These are phyloP conservation scores for Candida sp. DNA, from an alignment of 1,139 yeast species.

Conservation along the genomic window DNA sequence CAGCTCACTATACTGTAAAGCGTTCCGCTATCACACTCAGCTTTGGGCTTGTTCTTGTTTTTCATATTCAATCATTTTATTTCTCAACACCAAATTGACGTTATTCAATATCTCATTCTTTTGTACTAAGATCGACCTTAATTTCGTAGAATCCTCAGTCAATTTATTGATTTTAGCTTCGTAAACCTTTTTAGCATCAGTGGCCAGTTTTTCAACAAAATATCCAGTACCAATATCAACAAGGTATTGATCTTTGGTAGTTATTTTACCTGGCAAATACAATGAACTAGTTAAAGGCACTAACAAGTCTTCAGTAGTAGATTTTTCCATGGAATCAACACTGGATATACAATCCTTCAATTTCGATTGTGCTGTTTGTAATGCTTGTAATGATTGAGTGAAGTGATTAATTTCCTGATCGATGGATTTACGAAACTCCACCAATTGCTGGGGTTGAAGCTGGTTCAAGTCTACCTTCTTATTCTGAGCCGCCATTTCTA, in stretches of 20 bases:
- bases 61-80: conserved; percentile 42
- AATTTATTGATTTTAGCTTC: conserved; percentile 71
- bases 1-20: no score
- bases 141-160: conserved; percentile 67
- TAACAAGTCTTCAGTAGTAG: conserved; percentile 47
- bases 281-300: conserved; percentile 89
- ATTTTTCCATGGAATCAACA: conserved; percentile 53
- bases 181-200: conserved; percentile 72
- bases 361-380: conserved; percentile 78
- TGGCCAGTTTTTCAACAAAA: conserved; percentile 74
- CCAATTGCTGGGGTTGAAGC: conserved; percentile 78
- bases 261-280: conserved; percentile 80
- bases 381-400: conserved; percentile 78
- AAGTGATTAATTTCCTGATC: conserved; percentile 87
- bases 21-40: not conserved
- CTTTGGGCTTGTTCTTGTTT: conserved; percentile 20
- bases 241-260: conserved; percentile 63
- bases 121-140: conserved; percentile 70
- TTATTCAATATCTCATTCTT: conserved; percentile 53
- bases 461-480: conserved; percentile 56
- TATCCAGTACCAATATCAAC: conserved; percentile 98
- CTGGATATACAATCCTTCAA: conserved; percentile 79
- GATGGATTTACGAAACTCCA: conserved; percentile 79
- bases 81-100: conserved; percentile 50
- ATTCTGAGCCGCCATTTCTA: conserved; percentile 11